Base-by-base conservation (phyloP, 345 rosid species). In the Psidium guajava region DNA sequence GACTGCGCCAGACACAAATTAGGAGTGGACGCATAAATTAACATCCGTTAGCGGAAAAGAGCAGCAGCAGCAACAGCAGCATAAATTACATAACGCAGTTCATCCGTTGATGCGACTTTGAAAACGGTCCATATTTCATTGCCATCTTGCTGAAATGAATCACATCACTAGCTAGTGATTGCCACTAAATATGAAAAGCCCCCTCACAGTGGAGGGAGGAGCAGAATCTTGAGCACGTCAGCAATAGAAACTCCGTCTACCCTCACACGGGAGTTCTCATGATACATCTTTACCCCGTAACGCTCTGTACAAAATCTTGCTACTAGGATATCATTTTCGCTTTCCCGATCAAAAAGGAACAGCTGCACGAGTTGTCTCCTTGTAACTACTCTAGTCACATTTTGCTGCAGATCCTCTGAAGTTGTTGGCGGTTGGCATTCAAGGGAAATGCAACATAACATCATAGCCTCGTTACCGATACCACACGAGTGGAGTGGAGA, bases 401-500 rank as follows among this genome's bases (percentile, higher is more conserved):
- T 69, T 12, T 18, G 47, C 10, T 8, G 44, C 47, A 69, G 77
- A 69, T 69, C 77, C 77, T 69, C 77, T 12, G 0, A 16, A 8
- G 77, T 32, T 32, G 47, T 69, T 36, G n/a, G 10, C 44, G 4
- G 51, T 81, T 59, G 15, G 47, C 11, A 25, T 54, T 55, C 64
- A 55, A 16, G 9, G 77, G 24, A 32, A 64, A 69, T 49, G 13
- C 51, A 49, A 32, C 24, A 10, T 32, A 64, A 64, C 44, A 64
- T 64, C 11, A 32, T 32, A 16, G 24, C 32, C 20, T 11, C 32
- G 47, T 69, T 86, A 94, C 32, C 54, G 89, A 56, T 75, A 91
- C 96, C 95, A 95, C 14, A 93, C 82, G 14, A 95, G 88, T 21
- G 96, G 95, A 52, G 93, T 83, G 20, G 92, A 87, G 21, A 84